phyloP scores from a whole-genome alignment of 2,329 filamentous ascomycete genomes.

The Fusarium mundagurra region DNA sequence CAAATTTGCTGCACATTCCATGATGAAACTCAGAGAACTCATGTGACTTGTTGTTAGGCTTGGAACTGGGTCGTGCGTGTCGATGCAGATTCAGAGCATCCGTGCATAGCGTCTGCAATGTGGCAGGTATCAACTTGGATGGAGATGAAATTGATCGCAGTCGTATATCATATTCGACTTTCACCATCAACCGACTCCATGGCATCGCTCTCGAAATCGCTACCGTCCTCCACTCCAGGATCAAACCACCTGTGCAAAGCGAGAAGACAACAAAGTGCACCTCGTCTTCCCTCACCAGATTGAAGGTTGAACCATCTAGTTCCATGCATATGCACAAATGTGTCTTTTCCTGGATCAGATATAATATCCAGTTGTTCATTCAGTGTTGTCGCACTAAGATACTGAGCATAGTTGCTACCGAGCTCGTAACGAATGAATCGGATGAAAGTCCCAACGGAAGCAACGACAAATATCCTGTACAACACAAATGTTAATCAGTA shows the following conservation, averaged over 20 bases:
- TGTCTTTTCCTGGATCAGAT: background rate
- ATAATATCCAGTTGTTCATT: background rate
- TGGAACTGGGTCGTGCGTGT: too few relatives aligned
- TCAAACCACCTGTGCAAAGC: background rate
- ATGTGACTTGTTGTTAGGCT: too few relatives aligned
- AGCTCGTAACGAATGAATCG: background rate
- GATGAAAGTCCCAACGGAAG: background rate
- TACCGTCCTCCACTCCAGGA: background rate
- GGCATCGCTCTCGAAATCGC: background rate
- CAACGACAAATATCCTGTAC: background rate
- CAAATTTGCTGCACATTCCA: too few relatives aligned
- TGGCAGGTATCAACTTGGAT: too few relatives aligned
- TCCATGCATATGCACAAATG: background rate
- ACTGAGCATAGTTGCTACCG: background rate
- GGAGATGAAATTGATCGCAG: background rate
- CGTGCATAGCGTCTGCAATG: too few relatives aligned
- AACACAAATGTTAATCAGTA: background rate
- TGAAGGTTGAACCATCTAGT: background rate
- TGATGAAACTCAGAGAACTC: too few relatives aligned
- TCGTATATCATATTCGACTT: background rate
- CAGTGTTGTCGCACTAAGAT: background rate
- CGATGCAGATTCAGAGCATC: too few relatives aligned
- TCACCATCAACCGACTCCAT: background rate
- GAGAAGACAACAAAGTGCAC: background rate
- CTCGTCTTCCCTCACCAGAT: background rate